Evolutionary conservation across 2,329 filamentous ascomycete genomes (phyloP).

Genomic region (Diplodia mutila): DNA sequence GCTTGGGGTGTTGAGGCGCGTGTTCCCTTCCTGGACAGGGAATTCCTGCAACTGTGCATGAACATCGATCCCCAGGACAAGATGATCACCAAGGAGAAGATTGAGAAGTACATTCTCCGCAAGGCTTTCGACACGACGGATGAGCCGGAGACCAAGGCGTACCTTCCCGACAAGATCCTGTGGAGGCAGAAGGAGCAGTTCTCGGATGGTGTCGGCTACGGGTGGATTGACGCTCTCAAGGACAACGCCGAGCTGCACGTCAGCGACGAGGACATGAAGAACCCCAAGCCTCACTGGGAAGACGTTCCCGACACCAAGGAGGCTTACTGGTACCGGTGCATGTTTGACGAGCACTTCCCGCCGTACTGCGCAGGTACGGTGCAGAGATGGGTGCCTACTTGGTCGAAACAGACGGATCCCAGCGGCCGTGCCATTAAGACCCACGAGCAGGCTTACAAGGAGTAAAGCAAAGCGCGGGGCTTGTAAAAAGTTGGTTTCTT

Average conservation of each 20-base stretch:
- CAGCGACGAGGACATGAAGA: slow-evolving; percentile 98
- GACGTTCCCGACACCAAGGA: slow-evolving; percentile 92
- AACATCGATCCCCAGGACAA: slow-evolving; percentile 93
- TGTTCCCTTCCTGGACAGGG: slow-evolving; percentile 96
- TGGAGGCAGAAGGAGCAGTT: slow-evolving; percentile 99
- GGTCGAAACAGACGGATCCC: slow-evolving; percentile 95
- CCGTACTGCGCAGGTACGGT: slow-evolving; percentile 88
- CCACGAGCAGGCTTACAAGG: slow-evolving; percentile 33
- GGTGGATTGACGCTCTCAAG: slow-evolving; percentile 98
- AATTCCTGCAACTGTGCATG: slow-evolving; percentile 93
- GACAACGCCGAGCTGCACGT: slow-evolving; percentile 88
- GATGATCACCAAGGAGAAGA: slow-evolving; percentile 85
- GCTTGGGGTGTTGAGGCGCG: slow-evolving; percentile 98
- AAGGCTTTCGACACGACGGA: slow-evolving; percentile 96
- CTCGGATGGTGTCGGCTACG: slow-evolving; percentile 96
- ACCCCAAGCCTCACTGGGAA: slow-evolving; percentile 96
- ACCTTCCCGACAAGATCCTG: slow-evolving; percentile 94
- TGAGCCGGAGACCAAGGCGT: slow-evolving; percentile 77
- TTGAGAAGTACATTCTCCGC: slow-evolving; percentile 97
- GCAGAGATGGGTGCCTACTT: slow-evolving; percentile 94
- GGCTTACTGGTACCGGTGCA: slow-evolving; percentile 96
- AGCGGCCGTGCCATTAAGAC: slow-evolving; percentile 64
- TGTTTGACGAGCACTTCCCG: slow-evolving; percentile 99
- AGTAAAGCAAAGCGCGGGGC: slow-evolving; percentile 14
- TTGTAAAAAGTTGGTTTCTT: not conserved